Evolutionary conservation across 2,329 filamentous ascomycete species (phyloP).

Genomic region (Acephala macrosclerotiorum): DNA sequence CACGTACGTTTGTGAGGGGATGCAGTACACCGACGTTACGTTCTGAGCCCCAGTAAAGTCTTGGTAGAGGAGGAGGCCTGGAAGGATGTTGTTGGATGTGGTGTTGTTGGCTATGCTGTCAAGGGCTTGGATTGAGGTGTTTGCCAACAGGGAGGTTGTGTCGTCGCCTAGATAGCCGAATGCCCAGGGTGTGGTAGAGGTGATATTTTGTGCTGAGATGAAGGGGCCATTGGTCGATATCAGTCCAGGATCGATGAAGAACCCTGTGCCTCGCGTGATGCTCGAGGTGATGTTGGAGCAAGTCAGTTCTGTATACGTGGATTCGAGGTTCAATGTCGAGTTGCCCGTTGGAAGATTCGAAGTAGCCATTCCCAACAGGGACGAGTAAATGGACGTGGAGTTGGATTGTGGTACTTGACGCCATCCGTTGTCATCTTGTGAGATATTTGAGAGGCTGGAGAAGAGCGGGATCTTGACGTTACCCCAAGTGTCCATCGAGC

Average conservation of each 20-base stretch:
- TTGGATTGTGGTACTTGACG: conserved; percentile 18
- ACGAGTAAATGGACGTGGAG: conserved; percentile 26
- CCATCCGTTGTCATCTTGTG: conserved; percentile 32
- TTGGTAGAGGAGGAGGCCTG: conserved; percentile 34
- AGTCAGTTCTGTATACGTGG: conserved; percentile 32
- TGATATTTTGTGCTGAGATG: conserved; percentile 26
- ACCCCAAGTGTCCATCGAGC: conserved; percentile 30
- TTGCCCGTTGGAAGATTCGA: conserved; percentile 25
- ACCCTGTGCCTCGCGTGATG: conserved; percentile 15
- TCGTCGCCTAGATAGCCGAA: conserved; percentile 35
- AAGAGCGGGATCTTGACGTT: conserved; percentile 37
- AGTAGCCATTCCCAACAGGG: conserved; percentile 35
- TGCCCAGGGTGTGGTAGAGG: conserved; percentile 28
- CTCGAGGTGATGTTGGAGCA: conserved; percentile 31
- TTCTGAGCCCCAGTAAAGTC: conserved; percentile 34
- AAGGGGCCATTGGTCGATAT: conserved; percentile 34
- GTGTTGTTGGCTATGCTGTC: conserved; percentile 28
- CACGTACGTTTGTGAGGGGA: conserved; percentile 33
- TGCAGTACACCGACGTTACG: conserved; percentile 36
- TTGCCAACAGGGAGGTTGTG: conserved; percentile 24
- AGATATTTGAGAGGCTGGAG: conserved; percentile 27
- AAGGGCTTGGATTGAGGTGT: conserved; percentile 26
- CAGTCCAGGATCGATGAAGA: conserved; percentile 31
- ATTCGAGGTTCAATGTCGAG: conserved; percentile 33
- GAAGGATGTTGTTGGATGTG: conserved; percentile 16